Evolutionary conservation across 176 grass and related monocot species (phyloP), one percentile per base, ranked within the genome.

Genomic region (Zea luxurians): DNA sequence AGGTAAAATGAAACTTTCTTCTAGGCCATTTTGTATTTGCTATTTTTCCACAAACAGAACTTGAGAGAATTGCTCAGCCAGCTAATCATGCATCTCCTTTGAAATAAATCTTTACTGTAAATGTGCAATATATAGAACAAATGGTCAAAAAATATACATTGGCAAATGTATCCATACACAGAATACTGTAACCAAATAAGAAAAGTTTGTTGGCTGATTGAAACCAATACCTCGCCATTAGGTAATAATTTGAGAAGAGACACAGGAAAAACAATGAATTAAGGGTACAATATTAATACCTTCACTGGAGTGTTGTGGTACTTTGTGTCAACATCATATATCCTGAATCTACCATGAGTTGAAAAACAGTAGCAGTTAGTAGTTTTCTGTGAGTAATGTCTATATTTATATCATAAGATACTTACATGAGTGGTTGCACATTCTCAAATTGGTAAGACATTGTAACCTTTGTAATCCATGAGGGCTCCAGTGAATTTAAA

Each of bases 381-480:
- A 83, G 35, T 21, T 66, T 55, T 66, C 4, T 63, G 64, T 27
- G 61, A 65, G 37, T 78, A n/a, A 71, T 64, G 48, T 63, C 3
- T 6, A 49, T 20, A 75, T 55, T 34, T 48, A 41, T 60, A 67
- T 85, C 52, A 16, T 53, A 76, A 73, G 41, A 81, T 76, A 83
- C 87, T 86, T 92, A 98, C 96, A 92, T 66, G 13, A 98, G 91
- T 46, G 79, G 90, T 43, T 95, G 96, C 57, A 98, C 83, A 73
- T 90, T 92, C 83, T 95, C 96, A 79, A 98, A 98, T 70, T 98
- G 96, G 78, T 92, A 98, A 71, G 90, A 92, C 48, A 98, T 92
- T 74, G 71, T 76, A 78, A 81, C 59, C 87, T 95, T 95, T 62
- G 96, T 95, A 38, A 98, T 98, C 96, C 96, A 98, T 52, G 72